Evolutionary conservation across 345 rosid genomes (phyloP), one percentile per base, ranked within the genome.

Genomic region (Rhodamnia rubescens): DNA sequence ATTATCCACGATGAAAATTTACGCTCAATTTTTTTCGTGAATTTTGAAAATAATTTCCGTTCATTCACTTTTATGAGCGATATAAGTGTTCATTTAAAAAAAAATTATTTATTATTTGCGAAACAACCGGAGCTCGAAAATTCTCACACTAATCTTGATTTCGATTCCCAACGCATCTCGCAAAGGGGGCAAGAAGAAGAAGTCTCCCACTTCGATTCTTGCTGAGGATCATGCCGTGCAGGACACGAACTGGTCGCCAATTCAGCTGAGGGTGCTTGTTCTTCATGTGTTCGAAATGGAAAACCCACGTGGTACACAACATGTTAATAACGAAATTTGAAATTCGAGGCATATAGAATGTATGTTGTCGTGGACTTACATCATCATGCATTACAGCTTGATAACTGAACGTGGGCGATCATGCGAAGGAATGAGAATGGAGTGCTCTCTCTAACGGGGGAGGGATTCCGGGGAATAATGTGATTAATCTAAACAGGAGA

Each of bases 161-260:
- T 4, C 26, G 7, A 36, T 64, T 32, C 22, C 78, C 78, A 18
- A 32, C 78, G 44, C 44, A 64, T 32, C 44, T 16, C 12, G 78
- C 6, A 22, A 64, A 56, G 15, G 51, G 36, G 53, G 69, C 44
- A 16, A 36, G n/a, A 36, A 42, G 51, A 64, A 59, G 22, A n/a
- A 52, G 26, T 54, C 42, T 21, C 83, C 29, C 64, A n/a, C 47
- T 69, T 15, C 69, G 13, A 11, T 26, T 52, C 18, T 56, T 5
- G 88, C 85, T 85, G 42, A 84, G 88, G 53, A 74, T 40, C 86
- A 85, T 85, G 88, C 84, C 94, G 90, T 91, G 86, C 42, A 82
- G 91, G 90, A 88, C 88, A 87, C 91, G 82, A 86, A 83, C 53
- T 83, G 54, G 18, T 59, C 14, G 78, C 21, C 18, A 12, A 9